Evolutionary conservation across 2,329 filamentous ascomycete genomes (phyloP).

Genomic region (Neofusicoccum sp.): DNA sequence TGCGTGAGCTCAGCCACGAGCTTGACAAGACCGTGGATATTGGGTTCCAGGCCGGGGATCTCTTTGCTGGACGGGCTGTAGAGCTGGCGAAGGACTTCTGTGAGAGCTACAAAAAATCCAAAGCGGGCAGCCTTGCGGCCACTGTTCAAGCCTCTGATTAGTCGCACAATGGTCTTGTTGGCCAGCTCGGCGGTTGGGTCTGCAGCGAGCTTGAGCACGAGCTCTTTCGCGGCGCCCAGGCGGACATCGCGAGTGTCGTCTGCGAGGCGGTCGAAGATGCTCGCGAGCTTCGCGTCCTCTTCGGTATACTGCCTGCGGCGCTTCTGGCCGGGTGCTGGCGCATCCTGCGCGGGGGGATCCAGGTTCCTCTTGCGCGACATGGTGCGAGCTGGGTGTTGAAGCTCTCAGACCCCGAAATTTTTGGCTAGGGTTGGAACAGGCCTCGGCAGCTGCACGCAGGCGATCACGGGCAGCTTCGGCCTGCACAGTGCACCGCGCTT

Average conservation of each 20-base stretch:
- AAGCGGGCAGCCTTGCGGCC: slow-evolving; percentile 84
- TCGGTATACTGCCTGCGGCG: slow-evolving; percentile 41
- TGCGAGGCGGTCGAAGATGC: slow-evolving; percentile 51
- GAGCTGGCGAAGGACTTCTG: slow-evolving; percentile 75
- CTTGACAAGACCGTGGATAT: slow-evolving; percentile 49
- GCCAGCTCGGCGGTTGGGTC: slow-evolving; percentile 42
- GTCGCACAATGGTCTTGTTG: slow-evolving; percentile 45
- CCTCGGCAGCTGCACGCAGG: not conserved
- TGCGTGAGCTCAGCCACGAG: slow-evolving; percentile 57
- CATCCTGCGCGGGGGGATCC: slow-evolving; percentile 20
- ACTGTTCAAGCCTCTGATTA: slow-evolving; percentile 88
- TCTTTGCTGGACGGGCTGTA: slow-evolving; percentile 51
- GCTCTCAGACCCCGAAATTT: not conserved
- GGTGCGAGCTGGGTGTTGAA: slow-evolving; percentile 1
- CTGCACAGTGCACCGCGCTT: not conserved
- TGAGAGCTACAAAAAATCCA: slow-evolving; percentile 86
- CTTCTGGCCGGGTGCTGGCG: slow-evolving; percentile 30
- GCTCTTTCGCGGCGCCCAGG: slow-evolving; percentile 48
- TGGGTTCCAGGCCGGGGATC: slow-evolving; percentile 39
- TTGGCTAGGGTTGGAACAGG: not conserved
- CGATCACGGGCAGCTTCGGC: not conserved
- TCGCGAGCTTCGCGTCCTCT: slow-evolving; percentile 46
- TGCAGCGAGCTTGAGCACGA: slow-evolving; percentile 46
- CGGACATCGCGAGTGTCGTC: slow-evolving; percentile 49
- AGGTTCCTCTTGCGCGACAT: slow-evolving; percentile 21